Evolutionary conservation across 371 early-diverging fungal species (phyloP).

Genomic region (Batrachochytrium dendrobatidis): DNA sequence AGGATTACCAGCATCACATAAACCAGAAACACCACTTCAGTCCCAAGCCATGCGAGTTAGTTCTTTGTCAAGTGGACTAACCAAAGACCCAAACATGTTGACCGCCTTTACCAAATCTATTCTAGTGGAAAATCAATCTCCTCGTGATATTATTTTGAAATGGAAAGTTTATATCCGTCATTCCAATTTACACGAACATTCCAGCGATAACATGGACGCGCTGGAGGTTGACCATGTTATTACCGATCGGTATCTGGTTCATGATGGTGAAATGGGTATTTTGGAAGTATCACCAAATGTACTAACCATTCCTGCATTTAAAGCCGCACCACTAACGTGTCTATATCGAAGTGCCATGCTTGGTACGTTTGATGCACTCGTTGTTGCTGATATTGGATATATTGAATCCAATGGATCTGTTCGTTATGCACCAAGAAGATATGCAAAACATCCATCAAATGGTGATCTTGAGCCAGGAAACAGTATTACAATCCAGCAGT

Average conservation of each 20-base stretch:
- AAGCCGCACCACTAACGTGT: conserved; percentile 19
- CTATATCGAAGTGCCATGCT: conserved; percentile 24
- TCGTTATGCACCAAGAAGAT: conserved; percentile 13
- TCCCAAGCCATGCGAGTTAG: background rate
- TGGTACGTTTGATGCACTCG: conserved; percentile 26
- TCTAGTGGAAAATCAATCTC: conserved; percentile 36
- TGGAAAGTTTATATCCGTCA: conserved; percentile 29
- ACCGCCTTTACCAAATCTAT: conserved; percentile 21
- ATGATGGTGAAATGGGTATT: conserved; percentile 9
- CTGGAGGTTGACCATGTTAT: conserved; percentile 10
- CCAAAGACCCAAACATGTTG: background rate
- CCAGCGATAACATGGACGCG: background rate
- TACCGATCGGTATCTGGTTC: conserved; percentile 7
- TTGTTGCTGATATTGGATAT: conserved; percentile 35
- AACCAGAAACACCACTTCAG: background rate
- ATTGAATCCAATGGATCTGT: conserved; percentile 26
- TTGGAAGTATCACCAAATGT: background rate
- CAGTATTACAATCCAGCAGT: conserved; percentile 2
- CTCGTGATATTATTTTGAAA: conserved; percentile 26
- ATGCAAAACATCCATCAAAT: background rate
- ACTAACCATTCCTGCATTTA: conserved; percentile 27
- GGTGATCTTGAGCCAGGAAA: background rate
- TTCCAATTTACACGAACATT: background rate
- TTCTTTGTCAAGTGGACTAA: too few species aligned
- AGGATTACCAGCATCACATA: conserved; percentile 2